Conservation (phyloP, 345 rosid genomes). For the Orychophragmus violaceus region DNA sequence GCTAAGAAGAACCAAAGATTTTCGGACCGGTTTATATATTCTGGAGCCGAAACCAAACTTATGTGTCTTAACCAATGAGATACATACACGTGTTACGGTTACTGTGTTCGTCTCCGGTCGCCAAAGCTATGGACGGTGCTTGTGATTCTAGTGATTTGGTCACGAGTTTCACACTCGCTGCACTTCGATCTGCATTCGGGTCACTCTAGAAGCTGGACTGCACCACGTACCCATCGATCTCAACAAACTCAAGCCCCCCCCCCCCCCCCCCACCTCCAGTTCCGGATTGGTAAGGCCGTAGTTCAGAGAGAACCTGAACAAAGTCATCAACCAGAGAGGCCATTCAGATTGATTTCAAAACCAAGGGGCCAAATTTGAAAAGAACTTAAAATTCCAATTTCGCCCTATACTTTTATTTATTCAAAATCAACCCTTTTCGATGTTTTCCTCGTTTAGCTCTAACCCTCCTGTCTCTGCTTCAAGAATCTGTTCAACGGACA, state of each 20-base stretch:
- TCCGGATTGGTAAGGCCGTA: constrained; percentile 81
- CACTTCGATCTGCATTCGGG: constrained; percentile 80
- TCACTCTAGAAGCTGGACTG: constrained; percentile 86
- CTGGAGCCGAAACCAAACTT: no score
- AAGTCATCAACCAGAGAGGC: neutral
- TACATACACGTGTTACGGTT: neutral
- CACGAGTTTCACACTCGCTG: constrained; percentile 38
- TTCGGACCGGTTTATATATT: neutral
- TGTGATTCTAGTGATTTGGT: constrained; percentile 28
- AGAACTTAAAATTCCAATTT: neutral
- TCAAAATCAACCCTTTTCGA: constrained; percentile 54
- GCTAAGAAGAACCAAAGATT: neutral
- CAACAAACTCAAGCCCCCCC: constrained; percentile 65
- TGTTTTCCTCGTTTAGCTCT: no score
- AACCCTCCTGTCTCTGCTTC: no score
- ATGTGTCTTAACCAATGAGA: neutral
- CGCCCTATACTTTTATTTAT: neutral
- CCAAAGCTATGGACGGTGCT: constrained; percentile 13
- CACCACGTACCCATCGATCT: constrained; percentile 58
- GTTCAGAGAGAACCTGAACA: constrained; percentile 66
- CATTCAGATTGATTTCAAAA: no score
- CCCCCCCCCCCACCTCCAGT: constrained; percentile 95
- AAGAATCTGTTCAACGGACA: no score
- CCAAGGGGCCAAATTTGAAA: neutral
- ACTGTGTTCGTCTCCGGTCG: constrained; percentile 17